Percentiles rank a stretch among this genome's conserved stretches.
Conservation (phyloP, 768 basidiomycete genomes). For the Psilocybe azurescens region DNA sequence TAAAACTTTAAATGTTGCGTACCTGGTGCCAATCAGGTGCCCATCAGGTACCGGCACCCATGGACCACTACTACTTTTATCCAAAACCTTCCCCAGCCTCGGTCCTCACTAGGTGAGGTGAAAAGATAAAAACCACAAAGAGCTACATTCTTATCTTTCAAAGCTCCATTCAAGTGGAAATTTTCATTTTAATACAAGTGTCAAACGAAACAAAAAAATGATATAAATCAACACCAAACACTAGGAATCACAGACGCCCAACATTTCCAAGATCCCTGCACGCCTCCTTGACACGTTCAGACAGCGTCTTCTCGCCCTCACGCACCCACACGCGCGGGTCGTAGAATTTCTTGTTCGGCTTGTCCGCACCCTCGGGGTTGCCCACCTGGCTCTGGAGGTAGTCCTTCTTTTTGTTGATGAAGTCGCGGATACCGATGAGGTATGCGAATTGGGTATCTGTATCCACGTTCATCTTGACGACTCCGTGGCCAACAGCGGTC, state of each 20-base stretch:
- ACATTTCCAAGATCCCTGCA: constrained; percentile 84
- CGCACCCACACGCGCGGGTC: constrained; percentile 99
- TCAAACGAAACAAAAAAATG: too few relatives aligned
- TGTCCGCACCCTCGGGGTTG: constrained; percentile 95
- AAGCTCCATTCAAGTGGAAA: not conserved
- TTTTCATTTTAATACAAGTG: not conserved
- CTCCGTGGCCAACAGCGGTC: constrained; percentile 89
- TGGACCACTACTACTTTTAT: too few relatives aligned
- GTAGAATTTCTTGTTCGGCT: constrained; percentile 99
- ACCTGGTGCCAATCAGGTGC: too few relatives aligned
- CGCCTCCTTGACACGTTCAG: constrained; percentile 89
- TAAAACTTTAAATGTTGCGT: too few relatives aligned
- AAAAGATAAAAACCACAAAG: not conserved
- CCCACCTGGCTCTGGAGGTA: constrained; percentile 93
- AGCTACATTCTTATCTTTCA: not conserved
- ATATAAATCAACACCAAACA: not conserved
- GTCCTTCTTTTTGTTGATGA: constrained; percentile 81
- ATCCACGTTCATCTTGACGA: constrained; percentile 99
- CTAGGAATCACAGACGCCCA: constrained; percentile 30
- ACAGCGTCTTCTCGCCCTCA: constrained; percentile 95
- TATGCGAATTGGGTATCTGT: constrained; percentile 96
- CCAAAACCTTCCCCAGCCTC: too few relatives aligned
- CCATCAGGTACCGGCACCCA: too few relatives aligned
- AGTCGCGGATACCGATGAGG: constrained; percentile 87
- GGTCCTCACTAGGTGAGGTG: too few relatives aligned